A percentile compares a stretch with the other conserved stretches of the same genome.
phyloP scores from a whole-genome alignment of 148 eudicot genomes.

The Persicaria tinctoria region DNA sequence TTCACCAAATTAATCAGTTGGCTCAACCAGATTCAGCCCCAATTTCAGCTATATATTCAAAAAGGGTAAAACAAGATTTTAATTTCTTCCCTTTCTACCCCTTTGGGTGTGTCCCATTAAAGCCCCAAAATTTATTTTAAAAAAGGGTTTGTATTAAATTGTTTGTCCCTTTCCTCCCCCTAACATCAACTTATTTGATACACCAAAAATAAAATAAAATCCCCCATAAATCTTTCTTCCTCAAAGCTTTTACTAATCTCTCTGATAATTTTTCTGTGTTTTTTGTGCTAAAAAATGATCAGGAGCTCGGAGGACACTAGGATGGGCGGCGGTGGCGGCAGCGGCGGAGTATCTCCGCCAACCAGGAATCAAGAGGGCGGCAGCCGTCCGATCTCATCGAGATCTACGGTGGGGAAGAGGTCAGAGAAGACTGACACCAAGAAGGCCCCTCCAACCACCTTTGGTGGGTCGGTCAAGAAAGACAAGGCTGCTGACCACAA shows the following conservation, averaged over 20 bases:
- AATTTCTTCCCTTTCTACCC: not conserved
- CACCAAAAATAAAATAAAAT: not conserved
- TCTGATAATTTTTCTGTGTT: not conserved
- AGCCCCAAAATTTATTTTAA: not conserved
- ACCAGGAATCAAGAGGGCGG: constrained; percentile 8
- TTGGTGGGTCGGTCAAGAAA: constrained; percentile 16
- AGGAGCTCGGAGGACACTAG: constrained; percentile 19
- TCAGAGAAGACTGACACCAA: constrained; percentile 22
- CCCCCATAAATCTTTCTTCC: not conserved
- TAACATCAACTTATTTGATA: not conserved
- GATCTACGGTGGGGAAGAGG: constrained; percentile 28
- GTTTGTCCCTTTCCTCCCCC: constrained; percentile 7
- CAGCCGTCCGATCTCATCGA: constrained; percentile 18
- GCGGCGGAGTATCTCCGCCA: constrained; percentile 12
- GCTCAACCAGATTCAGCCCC: not conserved
- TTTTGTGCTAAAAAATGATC: not conserved
- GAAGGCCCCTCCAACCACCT: not conserved
- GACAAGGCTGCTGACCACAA: constrained; percentile 19
- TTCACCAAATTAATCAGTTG: not conserved
- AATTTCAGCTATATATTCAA: not conserved
- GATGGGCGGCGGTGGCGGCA: constrained; percentile 7
- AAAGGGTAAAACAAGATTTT: not conserved
- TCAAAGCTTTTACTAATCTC: not conserved
- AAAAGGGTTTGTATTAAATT: constrained; percentile 8
- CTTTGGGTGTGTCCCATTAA: not conserved